Evolutionary conservation across 495 filamentous ascomycete species (phyloP).

Genomic region (Hyaloscypha bicolor): DNA sequence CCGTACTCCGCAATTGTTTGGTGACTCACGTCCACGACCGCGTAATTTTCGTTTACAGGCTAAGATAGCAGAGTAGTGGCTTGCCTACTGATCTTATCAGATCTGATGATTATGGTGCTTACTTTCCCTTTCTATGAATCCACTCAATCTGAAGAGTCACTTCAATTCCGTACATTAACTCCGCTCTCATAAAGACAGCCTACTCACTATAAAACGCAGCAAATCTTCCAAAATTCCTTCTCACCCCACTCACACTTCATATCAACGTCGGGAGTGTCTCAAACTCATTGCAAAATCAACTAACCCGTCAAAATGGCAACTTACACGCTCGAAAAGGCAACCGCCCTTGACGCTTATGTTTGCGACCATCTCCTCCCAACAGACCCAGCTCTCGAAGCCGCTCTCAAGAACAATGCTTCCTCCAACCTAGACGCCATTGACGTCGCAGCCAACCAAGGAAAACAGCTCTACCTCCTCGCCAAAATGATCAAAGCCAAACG

Average conservation of each 20-base stretch:
- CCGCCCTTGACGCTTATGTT: slow-evolving; percentile 8
- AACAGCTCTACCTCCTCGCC: slow-evolving; percentile 23
- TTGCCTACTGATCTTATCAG: background rate
- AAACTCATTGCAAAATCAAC: too few species aligned
- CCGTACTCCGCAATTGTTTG: too few species aligned
- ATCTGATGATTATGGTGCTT: background rate
- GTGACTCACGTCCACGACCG: too few species aligned
- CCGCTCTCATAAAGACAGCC: background rate
- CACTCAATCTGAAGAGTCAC: background rate
- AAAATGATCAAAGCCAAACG: slow-evolving; percentile 23
- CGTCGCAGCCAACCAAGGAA: slow-evolving; percentile 25
- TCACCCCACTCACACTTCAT: background rate
- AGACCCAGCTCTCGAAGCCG: slow-evolving; percentile 8
- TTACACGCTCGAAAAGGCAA: slow-evolving; percentile 8
- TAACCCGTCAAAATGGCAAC: background rate
- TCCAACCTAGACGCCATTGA: slow-evolving; percentile 17
- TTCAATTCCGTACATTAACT: background rate
- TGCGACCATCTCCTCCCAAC: slow-evolving; percentile 12
- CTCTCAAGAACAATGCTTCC: slow-evolving; percentile 17
- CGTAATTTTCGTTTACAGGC: background rate
- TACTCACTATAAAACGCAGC: background rate
- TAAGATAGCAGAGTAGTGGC: background rate
- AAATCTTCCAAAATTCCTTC: background rate
- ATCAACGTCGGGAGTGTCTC: too few species aligned
- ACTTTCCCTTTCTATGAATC: background rate